Conservation (phyloP, 805 yeast genomes). For the Lipomyces kockii region DNA sequence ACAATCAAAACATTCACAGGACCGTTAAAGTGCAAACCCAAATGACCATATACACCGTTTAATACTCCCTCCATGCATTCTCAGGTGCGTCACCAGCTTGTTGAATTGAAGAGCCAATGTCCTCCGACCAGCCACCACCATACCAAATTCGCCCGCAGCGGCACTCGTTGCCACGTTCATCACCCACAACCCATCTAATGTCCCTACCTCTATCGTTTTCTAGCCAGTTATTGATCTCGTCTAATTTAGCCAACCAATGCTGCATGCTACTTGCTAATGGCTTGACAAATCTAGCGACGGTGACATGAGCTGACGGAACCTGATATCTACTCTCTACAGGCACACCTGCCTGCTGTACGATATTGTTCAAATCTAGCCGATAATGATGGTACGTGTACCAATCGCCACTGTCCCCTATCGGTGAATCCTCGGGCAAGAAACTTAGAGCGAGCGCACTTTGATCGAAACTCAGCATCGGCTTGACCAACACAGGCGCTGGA, state of each 20-base stretch:
- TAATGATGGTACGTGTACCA: slow-evolving; percentile 36
- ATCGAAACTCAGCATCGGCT: slow-evolving; percentile 31
- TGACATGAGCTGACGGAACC: slow-evolving; percentile 38
- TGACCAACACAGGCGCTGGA: slow-evolving; percentile 31
- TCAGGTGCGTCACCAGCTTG: not conserved
- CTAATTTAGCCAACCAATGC: slow-evolving; percentile 26
- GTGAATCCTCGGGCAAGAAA: slow-evolving; percentile 26
- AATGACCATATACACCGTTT: not conserved
- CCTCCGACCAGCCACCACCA: slow-evolving; percentile 35
- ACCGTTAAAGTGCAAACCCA: not conserved
- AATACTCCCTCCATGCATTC: not conserved
- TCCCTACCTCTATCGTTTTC: not conserved
- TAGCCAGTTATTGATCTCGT: slow-evolving; percentile 31
- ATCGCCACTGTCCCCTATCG: slow-evolving; percentile 9
- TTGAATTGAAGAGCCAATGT: slow-evolving; percentile 5
- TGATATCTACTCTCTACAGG: slow-evolving; percentile 35
- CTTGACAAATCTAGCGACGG: slow-evolving; percentile 37
- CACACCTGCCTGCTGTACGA: slow-evolving; percentile 23
- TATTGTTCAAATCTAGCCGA: slow-evolving; percentile 26
- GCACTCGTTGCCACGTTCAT: slow-evolving; percentile 31
- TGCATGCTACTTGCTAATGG: slow-evolving; percentile 20
- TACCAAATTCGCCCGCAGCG: slow-evolving; percentile 39
- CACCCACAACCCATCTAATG: slow-evolving; percentile 32
- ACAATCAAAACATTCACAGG: not conserved
- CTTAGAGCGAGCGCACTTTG: slow-evolving; percentile 33